Conservation (phyloP, 2,329 filamentous ascomycete genomes). For the Ambrosiella cleistominuta region DNA sequence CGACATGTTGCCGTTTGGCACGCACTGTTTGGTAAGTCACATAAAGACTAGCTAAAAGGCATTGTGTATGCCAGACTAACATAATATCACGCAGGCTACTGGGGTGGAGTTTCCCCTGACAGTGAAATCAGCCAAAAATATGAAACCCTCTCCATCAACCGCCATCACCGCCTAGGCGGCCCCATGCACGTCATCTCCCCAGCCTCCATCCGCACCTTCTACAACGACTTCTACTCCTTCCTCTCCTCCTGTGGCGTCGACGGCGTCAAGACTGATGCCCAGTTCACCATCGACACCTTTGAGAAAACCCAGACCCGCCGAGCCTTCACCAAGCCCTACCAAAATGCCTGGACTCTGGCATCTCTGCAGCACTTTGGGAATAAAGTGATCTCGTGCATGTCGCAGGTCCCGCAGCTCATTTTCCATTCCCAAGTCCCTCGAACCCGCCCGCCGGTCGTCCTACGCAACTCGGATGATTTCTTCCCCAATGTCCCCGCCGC, state of each 20-base stretch:
- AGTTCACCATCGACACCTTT: constrained; percentile 73
- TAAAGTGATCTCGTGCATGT: constrained; percentile 86
- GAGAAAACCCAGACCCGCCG: constrained; percentile 50
- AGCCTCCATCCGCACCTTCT: constrained; percentile 59
- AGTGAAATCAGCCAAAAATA: constrained; percentile 63
- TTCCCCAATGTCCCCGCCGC: constrained; percentile 66
- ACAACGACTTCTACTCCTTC: constrained; percentile 82
- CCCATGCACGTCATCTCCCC: constrained; percentile 57
- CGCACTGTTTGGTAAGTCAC: constrained; percentile 39
- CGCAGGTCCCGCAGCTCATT: constrained; percentile 67
- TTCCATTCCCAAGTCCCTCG: constrained; percentile 68
- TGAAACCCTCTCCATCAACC: constrained; percentile 44
- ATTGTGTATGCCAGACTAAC: background rate
- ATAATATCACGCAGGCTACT: constrained; percentile 41
- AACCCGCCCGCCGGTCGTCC: constrained; percentile 54
- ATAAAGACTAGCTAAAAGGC: background rate
- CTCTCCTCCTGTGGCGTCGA: constrained; percentile 58
- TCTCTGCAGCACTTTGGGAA: constrained; percentile 61
- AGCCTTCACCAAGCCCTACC: constrained; percentile 55
- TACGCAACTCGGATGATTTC: constrained; percentile 83
- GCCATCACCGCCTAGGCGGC: constrained; percentile 35
- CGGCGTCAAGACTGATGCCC: constrained; percentile 81
- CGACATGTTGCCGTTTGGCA: constrained; percentile 89
- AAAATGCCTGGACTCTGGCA: constrained; percentile 71
- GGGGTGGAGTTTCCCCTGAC: constrained; percentile 67